phyloP scores from a whole-genome alignment of 495 filamentous ascomycete genomes.

The Achaetomiella virescens region DNA sequence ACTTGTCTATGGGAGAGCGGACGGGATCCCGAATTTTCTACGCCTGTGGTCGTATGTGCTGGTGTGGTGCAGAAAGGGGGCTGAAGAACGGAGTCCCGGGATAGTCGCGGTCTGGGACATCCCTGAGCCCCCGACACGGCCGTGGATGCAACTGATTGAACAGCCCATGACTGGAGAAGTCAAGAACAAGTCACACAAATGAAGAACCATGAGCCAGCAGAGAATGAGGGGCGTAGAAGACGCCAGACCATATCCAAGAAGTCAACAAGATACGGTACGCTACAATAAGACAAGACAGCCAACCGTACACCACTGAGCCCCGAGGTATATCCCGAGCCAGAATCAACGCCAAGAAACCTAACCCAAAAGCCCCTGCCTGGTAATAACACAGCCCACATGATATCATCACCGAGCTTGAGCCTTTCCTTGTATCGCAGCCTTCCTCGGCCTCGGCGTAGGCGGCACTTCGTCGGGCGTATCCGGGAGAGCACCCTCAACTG shows the following conservation, averaged over 20 bases:
- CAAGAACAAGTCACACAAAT: too few species aligned
- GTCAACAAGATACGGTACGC: not conserved
- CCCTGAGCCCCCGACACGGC: too few species aligned
- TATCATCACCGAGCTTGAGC: not conserved
- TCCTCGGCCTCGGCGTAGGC: slow-evolving; percentile 17
- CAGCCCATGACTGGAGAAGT: too few species aligned
- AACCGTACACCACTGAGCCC: not conserved
- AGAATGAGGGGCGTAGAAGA: too few species aligned
- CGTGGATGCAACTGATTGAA: too few species aligned
- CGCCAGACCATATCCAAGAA: not conserved
- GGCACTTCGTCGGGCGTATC: slow-evolving; percentile 5
- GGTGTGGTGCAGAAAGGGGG: too few species aligned
- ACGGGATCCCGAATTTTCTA: too few species aligned
- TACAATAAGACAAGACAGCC: not conserved
- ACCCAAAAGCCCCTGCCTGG: not conserved
- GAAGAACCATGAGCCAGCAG: too few species aligned
- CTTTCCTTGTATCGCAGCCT: not conserved
- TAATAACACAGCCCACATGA: not conserved
- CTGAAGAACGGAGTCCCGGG: too few species aligned
- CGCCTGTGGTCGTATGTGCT: too few species aligned
- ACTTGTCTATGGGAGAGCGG: too few species aligned
- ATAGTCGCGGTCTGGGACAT: too few species aligned
- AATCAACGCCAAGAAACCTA: not conserved
- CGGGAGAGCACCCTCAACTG: slow-evolving; percentile 22
- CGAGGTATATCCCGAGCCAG: not conserved